phyloP scores from a whole-genome alignment of 805 yeast species.

The Saccharomycopsis javanensis region DNA sequence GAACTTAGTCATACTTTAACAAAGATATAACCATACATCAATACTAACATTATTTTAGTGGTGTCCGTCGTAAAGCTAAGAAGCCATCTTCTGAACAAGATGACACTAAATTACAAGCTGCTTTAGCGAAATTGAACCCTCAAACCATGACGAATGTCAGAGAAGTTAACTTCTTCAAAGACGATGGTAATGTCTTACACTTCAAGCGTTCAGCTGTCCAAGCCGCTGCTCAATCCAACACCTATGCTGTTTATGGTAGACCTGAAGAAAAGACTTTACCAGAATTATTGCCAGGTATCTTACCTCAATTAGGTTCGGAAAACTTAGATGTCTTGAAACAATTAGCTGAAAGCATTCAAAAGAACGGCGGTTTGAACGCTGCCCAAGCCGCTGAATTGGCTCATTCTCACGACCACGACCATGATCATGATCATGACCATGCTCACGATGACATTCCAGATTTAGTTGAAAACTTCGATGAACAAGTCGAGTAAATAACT shows the following conservation, averaged over 20 bases:
- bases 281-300: conserved; percentile 87
- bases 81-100: conserved; percentile 64
- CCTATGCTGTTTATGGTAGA: conserved; percentile 90
- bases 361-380: conserved; percentile 33
- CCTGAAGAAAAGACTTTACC: conserved; percentile 88
- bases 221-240: conserved; percentile 82
- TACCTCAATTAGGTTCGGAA: conserved; percentile 95
- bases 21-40: too few species aligned
- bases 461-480: conserved; percentile 57
- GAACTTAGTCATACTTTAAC: too few species aligned
- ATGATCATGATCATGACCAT: conserved; percentile 33
- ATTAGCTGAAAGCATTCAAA: conserved; percentile 82
- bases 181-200: conserved; percentile 92
- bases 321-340: conserved; percentile 80
- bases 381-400: conserved; percentile 31
- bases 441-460: conserved; percentile 60
- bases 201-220: conserved; percentile 95
- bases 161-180: conserved; percentile 96
- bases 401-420: conserved; percentile 39
- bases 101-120: conserved; percentile 83
- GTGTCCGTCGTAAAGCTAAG: conserved; percentile 87
- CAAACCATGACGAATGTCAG: conserved; percentile 82
- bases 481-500: conserved; percentile 35
- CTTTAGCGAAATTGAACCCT: conserved; percentile 82
- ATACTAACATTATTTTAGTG: conserved; percentile 22